These are phyloP conservation scores for Cupressus sempervirens DNA, from an alignment of 75 land plant species.

Conservation along the genomic window DNA sequence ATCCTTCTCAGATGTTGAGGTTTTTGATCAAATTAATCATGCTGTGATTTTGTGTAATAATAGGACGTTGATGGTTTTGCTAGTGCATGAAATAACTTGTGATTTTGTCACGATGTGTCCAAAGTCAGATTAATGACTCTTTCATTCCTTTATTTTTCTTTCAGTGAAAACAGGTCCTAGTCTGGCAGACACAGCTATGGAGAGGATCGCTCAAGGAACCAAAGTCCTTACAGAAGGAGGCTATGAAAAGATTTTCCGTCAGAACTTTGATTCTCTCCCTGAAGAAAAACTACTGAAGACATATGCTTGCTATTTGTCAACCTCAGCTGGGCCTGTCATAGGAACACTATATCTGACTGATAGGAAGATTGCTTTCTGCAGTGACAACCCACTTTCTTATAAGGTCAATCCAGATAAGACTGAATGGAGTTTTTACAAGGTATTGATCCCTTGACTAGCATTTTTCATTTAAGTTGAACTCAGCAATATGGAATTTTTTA, in stretches of 20 bases:
- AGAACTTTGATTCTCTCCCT: constrained; percentile 52
- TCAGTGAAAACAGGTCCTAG: constrained; percentile 79
- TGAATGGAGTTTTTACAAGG: constrained; percentile 78
- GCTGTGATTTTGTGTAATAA: neutral
- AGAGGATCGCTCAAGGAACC: constrained; percentile 63
- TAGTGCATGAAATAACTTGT: neutral
- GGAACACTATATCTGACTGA: constrained; percentile 65
- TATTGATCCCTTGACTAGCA: constrained; percentile 18
- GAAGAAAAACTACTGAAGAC: constrained; percentile 58
- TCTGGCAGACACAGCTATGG: constrained; percentile 73
- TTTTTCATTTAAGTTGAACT: neutral
- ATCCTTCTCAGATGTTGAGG: neutral
- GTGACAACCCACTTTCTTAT: constrained; percentile 77
- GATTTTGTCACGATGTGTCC: neutral
- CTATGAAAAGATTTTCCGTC: constrained; percentile 67
- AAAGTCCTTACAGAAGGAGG: constrained; percentile 80
- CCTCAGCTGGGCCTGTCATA: constrained; percentile 84
- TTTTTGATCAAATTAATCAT: neutral
- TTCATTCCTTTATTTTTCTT: constrained; percentile 4
- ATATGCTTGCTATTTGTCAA: constrained; percentile 74
- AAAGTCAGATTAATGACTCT: neutral
- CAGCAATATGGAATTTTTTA: neutral
- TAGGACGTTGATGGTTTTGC: neutral
- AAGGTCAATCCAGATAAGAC: constrained; percentile 46
- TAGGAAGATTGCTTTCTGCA: constrained; percentile 67